Evolutionary conservation across 2,329 filamentous ascomycete species (phyloP), one percentile per base, ranked within the genome.

Genomic region (Cryphonectria radicalis): DNA sequence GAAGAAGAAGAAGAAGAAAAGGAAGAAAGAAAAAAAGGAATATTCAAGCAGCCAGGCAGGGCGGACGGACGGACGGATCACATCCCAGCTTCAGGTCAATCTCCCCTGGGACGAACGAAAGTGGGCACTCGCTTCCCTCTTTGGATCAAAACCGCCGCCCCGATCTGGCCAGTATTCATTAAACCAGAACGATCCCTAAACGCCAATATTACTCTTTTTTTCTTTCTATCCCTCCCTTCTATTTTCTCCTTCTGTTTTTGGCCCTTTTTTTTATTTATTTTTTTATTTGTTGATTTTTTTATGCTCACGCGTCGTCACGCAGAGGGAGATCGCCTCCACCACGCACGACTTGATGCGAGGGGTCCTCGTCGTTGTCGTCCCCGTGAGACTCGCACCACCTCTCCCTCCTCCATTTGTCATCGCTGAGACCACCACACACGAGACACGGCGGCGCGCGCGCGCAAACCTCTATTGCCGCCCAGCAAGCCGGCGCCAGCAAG

Each of bases 261-360:
- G 35, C 1, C 10, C 19, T 40, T 14, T 46, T 40, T n/a, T 42
- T 28, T 28, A 1, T 28, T 28, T n/a, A n/a, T n/a, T 28, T 28
- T 28, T 28, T 28, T n/a, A n/a, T n/a, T n/a, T n/a, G n/a, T n/a
- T n/a, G n/a, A n/a, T 40, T 43, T 43, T 43, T 50, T 62, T 19
- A 43, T 35, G 37, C 43, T 6, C 37, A 5, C 43, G 14, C 43
- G n/a, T n/a, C 63, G 25, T 65, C 63, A 65, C 43, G 62, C 55
- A 72, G 67, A 69, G 67, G 70, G 70, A 70, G 63, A 50, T 43
- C 55, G 68, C 67, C 70, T 66, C 67, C 63, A 53, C 53, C 43
- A 66, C 46, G 7, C 22, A 50, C 32, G 25, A 53, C 32, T 32
- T 37, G 40, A 37, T 57, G 67, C 59, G 57, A 66, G 65, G 63